Percentiles rank a stretch among this genome's conserved stretches.
These are phyloP conservation scores for Diplodia corticola DNA, from an alignment of 2,329 filamentous ascomycete genomes.

Conservation along the genomic window DNA sequence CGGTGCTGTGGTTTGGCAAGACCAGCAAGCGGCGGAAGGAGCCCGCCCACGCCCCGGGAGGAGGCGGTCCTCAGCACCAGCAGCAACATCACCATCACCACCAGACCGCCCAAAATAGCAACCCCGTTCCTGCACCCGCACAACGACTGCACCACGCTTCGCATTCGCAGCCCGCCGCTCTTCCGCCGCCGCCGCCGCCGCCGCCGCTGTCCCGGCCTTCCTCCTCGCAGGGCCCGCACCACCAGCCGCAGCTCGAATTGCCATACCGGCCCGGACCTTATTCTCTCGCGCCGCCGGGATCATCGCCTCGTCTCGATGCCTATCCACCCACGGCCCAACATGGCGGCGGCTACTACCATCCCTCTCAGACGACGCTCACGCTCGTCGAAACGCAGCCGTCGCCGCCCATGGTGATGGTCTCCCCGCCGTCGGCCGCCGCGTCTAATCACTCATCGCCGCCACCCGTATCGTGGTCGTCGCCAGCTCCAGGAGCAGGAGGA, in stretches of 20 bases:
- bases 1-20: slow-evolving; percentile 8
- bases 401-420: slow-evolving; percentile 11
- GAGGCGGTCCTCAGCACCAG: background rate
- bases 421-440: background rate
- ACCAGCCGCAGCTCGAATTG: background rate
- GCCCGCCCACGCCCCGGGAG: slow-evolving; percentile 13
- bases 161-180: background rate
- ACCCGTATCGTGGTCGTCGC: background rate
- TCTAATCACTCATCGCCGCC: background rate
- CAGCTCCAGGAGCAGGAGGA: background rate
- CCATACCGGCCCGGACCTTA: background rate
- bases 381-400: background rate
- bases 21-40: slow-evolving; percentile 18
- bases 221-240: background rate
- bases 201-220: background rate
- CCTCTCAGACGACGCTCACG: background rate
- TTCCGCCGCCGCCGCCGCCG: too few relatives aligned
- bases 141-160: slow-evolving; percentile 1
- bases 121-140: background rate
- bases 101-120: slow-evolving; percentile 15
- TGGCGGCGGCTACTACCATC: background rate
- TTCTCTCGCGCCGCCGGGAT: background rate
- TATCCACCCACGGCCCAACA: background rate
- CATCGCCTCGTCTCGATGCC: background rate
- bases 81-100: slow-evolving; percentile 4